Evolutionary conservation across 163 green algal genomes (phyloP).

Genomic region (Chloroidium sp.): DNA sequence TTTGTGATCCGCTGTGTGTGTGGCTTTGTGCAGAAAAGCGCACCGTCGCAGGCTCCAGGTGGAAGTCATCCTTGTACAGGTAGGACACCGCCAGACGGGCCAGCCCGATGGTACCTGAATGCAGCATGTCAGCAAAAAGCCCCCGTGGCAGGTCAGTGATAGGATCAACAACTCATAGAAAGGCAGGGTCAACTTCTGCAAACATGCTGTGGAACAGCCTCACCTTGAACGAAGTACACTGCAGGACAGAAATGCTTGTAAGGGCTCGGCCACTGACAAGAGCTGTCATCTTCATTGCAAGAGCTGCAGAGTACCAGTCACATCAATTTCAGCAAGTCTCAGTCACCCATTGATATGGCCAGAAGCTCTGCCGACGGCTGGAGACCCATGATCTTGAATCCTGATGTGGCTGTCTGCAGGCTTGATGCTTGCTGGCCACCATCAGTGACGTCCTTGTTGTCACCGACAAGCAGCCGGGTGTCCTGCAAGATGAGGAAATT

Average conservation of each 20-base stretch:
- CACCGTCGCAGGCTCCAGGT: constrained; percentile 65
- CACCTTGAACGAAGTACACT: constrained; percentile 84
- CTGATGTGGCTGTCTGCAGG: not conserved
- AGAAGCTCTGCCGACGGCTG: constrained; percentile 66
- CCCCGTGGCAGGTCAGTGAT: not conserved
- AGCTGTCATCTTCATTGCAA: not conserved
- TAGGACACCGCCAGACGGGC: constrained; percentile 78
- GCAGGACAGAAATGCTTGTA: not conserved
- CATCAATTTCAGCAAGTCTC: not conserved
- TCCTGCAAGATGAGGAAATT: too few species aligned
- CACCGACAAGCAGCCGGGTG: too few species aligned
- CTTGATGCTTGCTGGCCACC: too few species aligned
- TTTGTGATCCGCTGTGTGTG: not conserved
- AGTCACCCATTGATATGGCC: constrained; percentile 67
- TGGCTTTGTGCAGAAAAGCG: not conserved
- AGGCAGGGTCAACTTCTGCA: too few species aligned
- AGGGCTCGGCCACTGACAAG: not conserved
- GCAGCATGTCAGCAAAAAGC: not conserved
- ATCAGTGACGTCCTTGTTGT: too few species aligned
- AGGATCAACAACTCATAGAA: not conserved
- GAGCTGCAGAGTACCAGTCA: not conserved
- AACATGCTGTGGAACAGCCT: too few species aligned
- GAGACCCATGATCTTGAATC: constrained; percentile 19
- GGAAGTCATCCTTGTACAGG: constrained; percentile 88
- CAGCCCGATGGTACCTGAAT: constrained; percentile 70